Conservation (phyloP, 1,139 yeast genomes). For the Sugiyamaella castrensis region DNA sequence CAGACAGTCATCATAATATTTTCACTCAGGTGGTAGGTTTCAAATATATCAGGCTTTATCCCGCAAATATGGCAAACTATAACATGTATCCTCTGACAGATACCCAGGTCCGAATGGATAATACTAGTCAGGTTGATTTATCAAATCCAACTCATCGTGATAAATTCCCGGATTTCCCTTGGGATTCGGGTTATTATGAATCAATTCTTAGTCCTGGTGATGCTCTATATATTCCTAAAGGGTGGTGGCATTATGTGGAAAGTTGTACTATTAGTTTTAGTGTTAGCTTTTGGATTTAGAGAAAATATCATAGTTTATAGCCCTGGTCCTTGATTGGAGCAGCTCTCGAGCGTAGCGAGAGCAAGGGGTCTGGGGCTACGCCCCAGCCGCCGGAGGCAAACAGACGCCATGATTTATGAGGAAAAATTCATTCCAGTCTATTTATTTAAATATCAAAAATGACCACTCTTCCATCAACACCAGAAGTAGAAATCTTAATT, state of each 20-base stretch:
- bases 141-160: slow-evolving; percentile 13
- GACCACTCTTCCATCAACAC: slow-evolving; percentile 89
- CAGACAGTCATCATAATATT: slow-evolving; percentile 27
- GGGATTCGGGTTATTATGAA: slow-evolving; percentile 26
- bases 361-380: neutral
- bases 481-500: slow-evolving; percentile 62
- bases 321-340: neutral
- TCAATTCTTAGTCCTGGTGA: slow-evolving; percentile 30
- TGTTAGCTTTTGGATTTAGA: slow-evolving; percentile 27
- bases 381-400: neutral
- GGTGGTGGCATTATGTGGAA: slow-evolving; percentile 33
- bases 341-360: neutral
- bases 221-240: slow-evolving; percentile 28
- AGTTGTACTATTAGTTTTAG: slow-evolving; percentile 26
- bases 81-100: slow-evolving; percentile 20
- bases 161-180: slow-evolving; percentile 25
- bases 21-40: slow-evolving; percentile 30
- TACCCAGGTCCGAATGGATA: slow-evolving; percentile 17
- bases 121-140: slow-evolving; percentile 27
- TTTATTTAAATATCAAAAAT: slow-evolving; percentile 43
- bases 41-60: slow-evolving; percentile 28
- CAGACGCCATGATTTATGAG: neutral
- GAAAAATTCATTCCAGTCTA: neutral
- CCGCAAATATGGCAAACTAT: slow-evolving; percentile 8
- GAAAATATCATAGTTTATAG: neutral